Evolutionary conservation across 495 filamentous ascomycete genomes (phyloP).

Genomic region (Podospora sp.): DNA sequence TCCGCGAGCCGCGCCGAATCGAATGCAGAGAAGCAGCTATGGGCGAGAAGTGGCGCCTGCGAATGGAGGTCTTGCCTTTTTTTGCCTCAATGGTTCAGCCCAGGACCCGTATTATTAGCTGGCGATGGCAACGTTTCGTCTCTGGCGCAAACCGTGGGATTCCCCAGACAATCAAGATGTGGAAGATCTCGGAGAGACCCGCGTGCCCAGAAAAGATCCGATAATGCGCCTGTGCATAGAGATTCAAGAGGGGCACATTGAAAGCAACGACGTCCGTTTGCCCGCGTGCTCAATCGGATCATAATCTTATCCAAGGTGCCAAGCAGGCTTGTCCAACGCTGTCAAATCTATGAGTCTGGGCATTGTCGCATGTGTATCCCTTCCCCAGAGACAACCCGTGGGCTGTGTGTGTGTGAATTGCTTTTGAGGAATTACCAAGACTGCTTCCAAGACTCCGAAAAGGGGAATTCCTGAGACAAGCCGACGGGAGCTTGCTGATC

Average conservation of each 20-base stretch:
- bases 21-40: not conserved
- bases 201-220: constrained; percentile 3
- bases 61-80: not conserved
- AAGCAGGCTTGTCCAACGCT: constrained; percentile 29
- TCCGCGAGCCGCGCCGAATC: constrained; percentile 15
- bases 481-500: constrained; percentile 4
- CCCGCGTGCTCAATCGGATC: constrained; percentile 27
- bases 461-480: constrained; percentile 20
- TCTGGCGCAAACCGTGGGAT: not conserved
- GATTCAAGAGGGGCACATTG: constrained; percentile 1
- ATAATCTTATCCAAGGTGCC: constrained; percentile 41
- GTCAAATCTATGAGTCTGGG: constrained; percentile 34
- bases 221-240: constrained; percentile 2
- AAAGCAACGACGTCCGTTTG: constrained; percentile 23
- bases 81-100: not conserved
- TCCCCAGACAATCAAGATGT: not conserved
- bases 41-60: too few species aligned
- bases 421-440: constrained; percentile 19
- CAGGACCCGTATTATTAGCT: not conserved
- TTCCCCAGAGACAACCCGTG: constrained; percentile 13
- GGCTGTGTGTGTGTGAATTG: constrained; percentile 1
- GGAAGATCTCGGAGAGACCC: not conserved
- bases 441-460: constrained; percentile 17
- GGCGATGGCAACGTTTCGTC: constrained; percentile 5
- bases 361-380: constrained; percentile 26